Evolutionary conservation across 257 asterid genomes (phyloP), one percentile per base, ranked within the genome.

Genomic region (Solanum ahanhuiri): DNA sequence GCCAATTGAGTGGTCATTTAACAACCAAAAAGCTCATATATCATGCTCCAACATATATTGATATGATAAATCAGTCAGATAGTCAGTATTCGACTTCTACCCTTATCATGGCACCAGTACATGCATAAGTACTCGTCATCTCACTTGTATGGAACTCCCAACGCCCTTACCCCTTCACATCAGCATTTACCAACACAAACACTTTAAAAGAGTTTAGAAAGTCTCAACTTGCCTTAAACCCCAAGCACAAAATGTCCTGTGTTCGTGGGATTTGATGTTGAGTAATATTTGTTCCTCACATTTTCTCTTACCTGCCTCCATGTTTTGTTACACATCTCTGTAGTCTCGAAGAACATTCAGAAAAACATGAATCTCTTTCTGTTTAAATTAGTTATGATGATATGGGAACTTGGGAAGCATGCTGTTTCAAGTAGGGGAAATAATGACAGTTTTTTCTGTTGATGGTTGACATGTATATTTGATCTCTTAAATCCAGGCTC

Each of bases 401-500:
- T 25, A 17, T 20, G 31, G 23, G 64, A 85, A 39, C 57, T 75
- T 51, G 73, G 64, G 82, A 83, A 81, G 88, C 71, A 86, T 85
- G 81, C 45, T 23, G 37, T 72, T 86, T 86, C 39, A 75, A 73
- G 75, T 67, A 23, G 34, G 87, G 33, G 64, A 66, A 64, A 57
- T 77, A 22, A 11, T 84, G 70, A 37, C 28, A 22, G 45, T 14
- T 76, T 66, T 20, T 39, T 58, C 9, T 73, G 35, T 67, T 73
- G 88, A n/a, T 81, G 71, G 88, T 82, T 91, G 86, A 91, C 85
- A 57, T 75, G 81, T 23, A 35, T 43, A 85, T 34, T 86, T 82
- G 28, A 58, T 86, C 89, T 90, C 82, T 88, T 87, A 85, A 84
- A 85, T 84, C 43, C 87, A 96, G 99, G 88, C 90, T 95, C 87